These are phyloP conservation scores for Auricularia heimuer DNA, from an alignment of 768 basidiomycete species.

Conservation along the genomic window DNA sequence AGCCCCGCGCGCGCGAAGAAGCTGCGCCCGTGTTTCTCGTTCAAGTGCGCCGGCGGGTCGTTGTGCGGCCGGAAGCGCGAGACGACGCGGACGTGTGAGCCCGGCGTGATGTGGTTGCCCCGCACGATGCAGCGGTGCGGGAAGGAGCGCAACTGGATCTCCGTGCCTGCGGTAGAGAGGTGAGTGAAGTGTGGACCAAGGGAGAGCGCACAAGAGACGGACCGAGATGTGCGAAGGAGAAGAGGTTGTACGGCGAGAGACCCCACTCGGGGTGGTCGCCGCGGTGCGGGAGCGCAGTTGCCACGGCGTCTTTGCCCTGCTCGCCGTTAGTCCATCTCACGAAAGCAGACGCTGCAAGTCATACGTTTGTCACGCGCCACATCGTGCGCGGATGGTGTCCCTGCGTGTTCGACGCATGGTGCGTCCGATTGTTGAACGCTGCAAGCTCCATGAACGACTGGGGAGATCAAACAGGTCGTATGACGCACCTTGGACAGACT, in stretches of 20 bases:
- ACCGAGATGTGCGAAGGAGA: constrained; percentile 6
- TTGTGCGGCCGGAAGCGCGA: no score
- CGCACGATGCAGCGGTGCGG: constrained; percentile 5
- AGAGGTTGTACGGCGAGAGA: constrained; percentile 12
- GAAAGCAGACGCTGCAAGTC: background rate
- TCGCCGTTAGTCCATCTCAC: background rate
- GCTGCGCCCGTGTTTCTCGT: background rate
- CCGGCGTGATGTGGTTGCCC: constrained; percentile 9
- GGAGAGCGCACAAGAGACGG: background rate
- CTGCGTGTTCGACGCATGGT: constrained; percentile 7
- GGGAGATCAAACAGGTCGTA: background rate
- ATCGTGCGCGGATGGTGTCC: constrained; percentile 9
- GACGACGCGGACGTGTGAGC: constrained; percentile 6
- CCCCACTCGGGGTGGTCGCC: constrained; percentile 11
- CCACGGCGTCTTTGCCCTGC: constrained; percentile 11
- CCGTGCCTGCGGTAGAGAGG: constrained; percentile 7
- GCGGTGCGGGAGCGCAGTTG: constrained; percentile 9
- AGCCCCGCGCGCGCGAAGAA: background rate
- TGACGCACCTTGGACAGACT: constrained; percentile 9
- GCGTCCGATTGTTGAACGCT: constrained; percentile 14
- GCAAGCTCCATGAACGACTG: background rate
- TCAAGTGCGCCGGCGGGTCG: background rate
- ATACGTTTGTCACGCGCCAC: constrained; percentile 13
- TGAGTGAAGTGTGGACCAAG: background rate
- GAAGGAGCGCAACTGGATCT: constrained; percentile 6